A percentile compares a stretch with the other conserved stretches of the same genome.
Conservation (phyloP, 805 yeast species). For the Clavispora carvajalis region DNA sequence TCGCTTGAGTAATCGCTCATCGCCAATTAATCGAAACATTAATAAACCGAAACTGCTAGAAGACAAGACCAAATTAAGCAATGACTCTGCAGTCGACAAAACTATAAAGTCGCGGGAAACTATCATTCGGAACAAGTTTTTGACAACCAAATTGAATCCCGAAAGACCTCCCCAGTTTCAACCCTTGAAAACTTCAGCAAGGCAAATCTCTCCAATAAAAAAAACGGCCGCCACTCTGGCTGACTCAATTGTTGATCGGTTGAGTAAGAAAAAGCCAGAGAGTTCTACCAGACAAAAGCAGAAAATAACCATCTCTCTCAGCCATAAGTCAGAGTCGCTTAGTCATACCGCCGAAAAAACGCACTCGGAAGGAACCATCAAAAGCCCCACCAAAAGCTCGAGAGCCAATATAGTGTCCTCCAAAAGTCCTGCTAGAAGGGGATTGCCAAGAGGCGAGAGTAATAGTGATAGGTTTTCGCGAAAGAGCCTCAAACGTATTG, state of each 20-base stretch:
- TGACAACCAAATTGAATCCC: slow-evolving; percentile 33
- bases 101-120: slow-evolving; percentile 1
- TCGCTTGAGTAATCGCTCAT: not conserved
- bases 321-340: slow-evolving; percentile 1
- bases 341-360: not conserved
- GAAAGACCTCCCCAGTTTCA: slow-evolving; percentile 23
- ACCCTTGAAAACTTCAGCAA: not conserved
- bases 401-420: not conserved
- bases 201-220: not conserved
- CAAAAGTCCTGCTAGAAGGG: not conserved
- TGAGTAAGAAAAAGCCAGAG: slow-evolving; percentile 10
- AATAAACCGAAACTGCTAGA: not conserved
- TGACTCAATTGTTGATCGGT: not conserved
- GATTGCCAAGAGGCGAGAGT: not conserved
- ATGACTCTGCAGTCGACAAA: not conserved
- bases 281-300: slow-evolving; percentile 18
- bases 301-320: slow-evolving; percentile 13
- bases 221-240: not conserved
- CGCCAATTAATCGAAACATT: not conserved
- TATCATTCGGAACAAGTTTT: slow-evolving; percentile 26
- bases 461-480: not conserved
- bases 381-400: not conserved
- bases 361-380: not conserved
- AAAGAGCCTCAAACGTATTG: not conserved
- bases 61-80: not conserved